These are phyloP conservation scores for Candida germanica DNA, from an alignment of 805 yeast species.

Conservation along the genomic window DNA sequence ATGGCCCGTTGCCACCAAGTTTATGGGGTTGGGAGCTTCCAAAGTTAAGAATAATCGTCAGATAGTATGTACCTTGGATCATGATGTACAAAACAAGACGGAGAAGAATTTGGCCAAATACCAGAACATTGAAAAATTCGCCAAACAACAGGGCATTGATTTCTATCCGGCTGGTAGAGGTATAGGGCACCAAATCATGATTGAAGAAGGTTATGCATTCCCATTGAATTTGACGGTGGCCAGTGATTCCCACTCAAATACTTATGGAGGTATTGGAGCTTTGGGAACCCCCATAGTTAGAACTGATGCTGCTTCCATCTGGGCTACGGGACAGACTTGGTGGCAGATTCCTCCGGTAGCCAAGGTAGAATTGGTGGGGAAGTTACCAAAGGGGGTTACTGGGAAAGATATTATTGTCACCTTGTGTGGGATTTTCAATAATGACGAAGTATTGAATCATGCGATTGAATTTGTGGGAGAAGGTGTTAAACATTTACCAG, in stretches of 20 bases:
- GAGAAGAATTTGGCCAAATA: conserved; percentile 89
- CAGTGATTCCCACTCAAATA: conserved; percentile 95
- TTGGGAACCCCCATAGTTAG: conserved; percentile 97
- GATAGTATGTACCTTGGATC: conserved; percentile 94
- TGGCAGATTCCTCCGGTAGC: conserved; percentile 99
- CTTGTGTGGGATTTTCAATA: conserved; percentile 87
- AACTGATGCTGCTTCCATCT: conserved; percentile 97
- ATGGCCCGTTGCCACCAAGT: conserved; percentile 98
- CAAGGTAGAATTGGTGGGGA: conserved; percentile 78
- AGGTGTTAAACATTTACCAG: conserved; percentile 62
- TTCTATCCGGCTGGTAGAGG: conserved; percentile 99
- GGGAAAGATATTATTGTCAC: conserved; percentile 98
- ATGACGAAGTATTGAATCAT: conserved; percentile 89
- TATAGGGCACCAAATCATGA: conserved; percentile 98
- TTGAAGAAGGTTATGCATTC: conserved; percentile 97
- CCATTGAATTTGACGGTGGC: conserved; percentile 94
- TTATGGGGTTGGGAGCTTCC: conserved; percentile 90
- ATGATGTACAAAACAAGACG: conserved; percentile 92
- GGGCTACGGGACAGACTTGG: conserved; percentile 99
- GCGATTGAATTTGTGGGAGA: conserved; percentile 93
- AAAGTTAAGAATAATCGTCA: conserved; percentile 81
- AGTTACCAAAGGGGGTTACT: conserved; percentile 79
- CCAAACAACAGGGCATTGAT: conserved; percentile 86
- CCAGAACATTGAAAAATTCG: conserved; percentile 83
- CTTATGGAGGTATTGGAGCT: conserved; percentile 91